phyloP scores from a whole-genome alignment of 192 early-diverging fungal genomes.

The Backusella westeae region DNA sequence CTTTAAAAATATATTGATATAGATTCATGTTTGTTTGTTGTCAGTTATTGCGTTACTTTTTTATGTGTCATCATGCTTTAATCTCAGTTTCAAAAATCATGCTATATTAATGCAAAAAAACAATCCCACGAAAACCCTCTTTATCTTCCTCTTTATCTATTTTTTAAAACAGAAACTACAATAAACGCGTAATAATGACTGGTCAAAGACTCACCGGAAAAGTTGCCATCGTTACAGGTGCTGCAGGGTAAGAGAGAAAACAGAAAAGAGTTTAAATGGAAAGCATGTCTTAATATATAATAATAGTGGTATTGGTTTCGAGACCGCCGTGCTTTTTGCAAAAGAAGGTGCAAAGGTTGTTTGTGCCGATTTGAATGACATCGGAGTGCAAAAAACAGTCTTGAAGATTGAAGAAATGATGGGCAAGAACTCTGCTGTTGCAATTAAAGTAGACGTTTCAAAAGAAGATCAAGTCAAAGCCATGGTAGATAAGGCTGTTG shows the following conservation, averaged over 20 bases:
- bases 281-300: not conserved
- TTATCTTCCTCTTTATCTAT: not conserved
- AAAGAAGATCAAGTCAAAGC: constrained; percentile 70
- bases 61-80: not conserved
- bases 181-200: constrained; percentile 2
- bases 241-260: constrained; percentile 57
- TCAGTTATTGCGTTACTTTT: not conserved
- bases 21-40: not conserved
- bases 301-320: constrained; percentile 76
- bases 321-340: constrained; percentile 72
- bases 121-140: not conserved
- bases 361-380: constrained; percentile 72
- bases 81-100: constrained; percentile 2
- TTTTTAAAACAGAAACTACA: not conserved
- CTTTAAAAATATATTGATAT: not conserved
- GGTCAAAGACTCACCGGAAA: constrained; percentile 44
- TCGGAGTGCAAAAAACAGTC: constrained; percentile 50
- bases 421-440: constrained; percentile 50
- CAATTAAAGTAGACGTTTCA: constrained; percentile 67
- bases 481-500: constrained; percentile 63
- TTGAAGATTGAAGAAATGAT: constrained; percentile 49
- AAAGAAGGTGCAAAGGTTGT: constrained; percentile 78
- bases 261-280: not conserved
- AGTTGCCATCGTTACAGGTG: constrained; percentile 82
- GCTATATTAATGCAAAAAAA: not conserved